Evolutionary conservation across 2,329 filamentous ascomycete genomes (phyloP).

Genomic region (Colletotrichum truncatum): DNA sequence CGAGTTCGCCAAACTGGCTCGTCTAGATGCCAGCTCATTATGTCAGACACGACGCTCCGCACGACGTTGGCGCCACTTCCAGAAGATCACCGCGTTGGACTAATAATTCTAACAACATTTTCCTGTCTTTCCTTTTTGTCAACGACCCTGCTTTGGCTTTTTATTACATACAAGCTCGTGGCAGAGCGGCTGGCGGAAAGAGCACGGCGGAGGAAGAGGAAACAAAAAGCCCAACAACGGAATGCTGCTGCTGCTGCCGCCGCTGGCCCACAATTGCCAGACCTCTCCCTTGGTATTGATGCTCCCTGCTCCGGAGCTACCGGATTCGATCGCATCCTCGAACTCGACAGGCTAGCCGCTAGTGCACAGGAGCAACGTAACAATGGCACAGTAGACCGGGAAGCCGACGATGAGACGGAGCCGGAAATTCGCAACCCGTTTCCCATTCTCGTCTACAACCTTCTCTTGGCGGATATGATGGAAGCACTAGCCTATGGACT

Average conservation of each 20-base stretch:
- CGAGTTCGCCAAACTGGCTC: not conserved
- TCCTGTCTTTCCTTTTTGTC: not conserved
- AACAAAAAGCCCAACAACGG: not conserved
- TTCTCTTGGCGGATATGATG: constrained; percentile 67
- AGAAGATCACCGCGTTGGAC: not conserved
- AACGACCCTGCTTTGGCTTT: not conserved
- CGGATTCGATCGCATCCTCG: not conserved
- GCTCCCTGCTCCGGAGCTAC: not conserved
- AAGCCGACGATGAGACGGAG: not conserved
- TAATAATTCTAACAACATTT: not conserved
- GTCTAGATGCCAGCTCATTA: not conserved
- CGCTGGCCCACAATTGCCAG: not conserved
- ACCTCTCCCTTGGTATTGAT: constrained; percentile 6
- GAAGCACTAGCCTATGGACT: constrained; percentile 65
- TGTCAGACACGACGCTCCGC: constrained; percentile 5
- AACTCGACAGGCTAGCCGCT: constrained; percentile 11
- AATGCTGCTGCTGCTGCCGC: not conserved
- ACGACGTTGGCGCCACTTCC: constrained; percentile 8
- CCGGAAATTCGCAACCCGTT: constrained; percentile 58
- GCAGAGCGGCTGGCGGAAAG: not conserved
- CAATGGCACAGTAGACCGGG: not conserved
- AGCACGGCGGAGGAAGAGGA: not conserved
- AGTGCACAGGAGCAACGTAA: not conserved
- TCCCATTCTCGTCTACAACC: constrained; percentile 67
- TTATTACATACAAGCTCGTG: constrained; percentile 4